These are phyloP conservation scores for Lactarius hatsudake DNA, from an alignment of 768 basidiomycete species.

Conservation along the genomic window DNA sequence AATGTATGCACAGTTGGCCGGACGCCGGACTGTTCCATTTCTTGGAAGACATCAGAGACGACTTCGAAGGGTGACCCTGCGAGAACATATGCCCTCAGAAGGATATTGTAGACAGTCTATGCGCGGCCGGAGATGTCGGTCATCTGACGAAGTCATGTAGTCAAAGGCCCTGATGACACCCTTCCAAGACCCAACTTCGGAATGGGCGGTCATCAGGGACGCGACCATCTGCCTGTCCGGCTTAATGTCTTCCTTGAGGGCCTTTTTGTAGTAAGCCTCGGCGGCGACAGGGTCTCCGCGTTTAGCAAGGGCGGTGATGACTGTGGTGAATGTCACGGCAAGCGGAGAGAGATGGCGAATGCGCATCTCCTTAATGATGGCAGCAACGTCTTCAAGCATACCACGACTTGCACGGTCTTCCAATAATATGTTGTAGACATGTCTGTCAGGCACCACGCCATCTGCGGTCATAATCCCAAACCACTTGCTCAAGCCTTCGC, in stretches of 20 bases:
- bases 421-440: slow-evolving; percentile 61
- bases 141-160: slow-evolving; percentile 44
- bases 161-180: slow-evolving; percentile 71
- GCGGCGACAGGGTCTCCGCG: slow-evolving; percentile 62
- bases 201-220: slow-evolving; percentile 78
- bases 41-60: slow-evolving; percentile 60
- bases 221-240: slow-evolving; percentile 67
- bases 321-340: slow-evolving; percentile 56
- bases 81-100: slow-evolving; percentile 81
- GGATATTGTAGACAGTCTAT: slow-evolving; percentile 70
- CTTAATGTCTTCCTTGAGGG: slow-evolving; percentile 55
- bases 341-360: slow-evolving; percentile 46
- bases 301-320: slow-evolving; percentile 64
- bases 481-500: slow-evolving; percentile 52
- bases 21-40: slow-evolving; percentile 47
- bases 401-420: slow-evolving; percentile 52
- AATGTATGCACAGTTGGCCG: slow-evolving; percentile 65
- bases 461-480: slow-evolving; percentile 48
- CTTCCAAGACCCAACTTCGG: slow-evolving; percentile 75
- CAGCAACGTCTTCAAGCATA: slow-evolving; percentile 50
- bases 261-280: slow-evolving; percentile 62
- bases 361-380: slow-evolving; percentile 62
- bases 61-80: slow-evolving; percentile 72
- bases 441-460: slow-evolving; percentile 51
- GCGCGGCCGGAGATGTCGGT: slow-evolving; percentile 42